Evolutionary conservation across 176 grass and related monocot species (phyloP).

Genomic region (Leersia perrieri): DNA sequence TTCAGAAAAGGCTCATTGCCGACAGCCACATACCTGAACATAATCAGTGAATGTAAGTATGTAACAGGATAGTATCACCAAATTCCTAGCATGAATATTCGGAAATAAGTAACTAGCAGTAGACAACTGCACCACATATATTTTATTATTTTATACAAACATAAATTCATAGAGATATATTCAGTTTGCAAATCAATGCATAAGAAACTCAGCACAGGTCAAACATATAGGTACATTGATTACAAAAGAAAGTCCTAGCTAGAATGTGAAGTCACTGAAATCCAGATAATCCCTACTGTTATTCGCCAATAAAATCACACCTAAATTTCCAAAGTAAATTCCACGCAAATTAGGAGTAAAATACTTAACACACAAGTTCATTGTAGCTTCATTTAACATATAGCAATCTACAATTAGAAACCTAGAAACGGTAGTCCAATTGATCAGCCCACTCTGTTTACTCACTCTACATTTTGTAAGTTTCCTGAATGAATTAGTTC

Average conservation of each 20-base stretch:
- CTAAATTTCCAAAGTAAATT: neutral
- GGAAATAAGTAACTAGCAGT: neutral
- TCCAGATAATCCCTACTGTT: neutral
- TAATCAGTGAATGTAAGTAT: neutral
- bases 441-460: neutral
- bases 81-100: neutral
- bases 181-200: neutral
- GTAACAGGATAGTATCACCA: neutral
- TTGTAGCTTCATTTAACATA: neutral
- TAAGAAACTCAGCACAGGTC: neutral
- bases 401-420: neutral
- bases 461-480: neutral
- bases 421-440: neutral
- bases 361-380: neutral
- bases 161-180: neutral
- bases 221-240: no score
- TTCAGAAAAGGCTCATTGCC: slow-evolving; percentile 87
- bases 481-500: neutral
- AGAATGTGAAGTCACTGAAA: neutral
- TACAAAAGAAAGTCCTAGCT: neutral
- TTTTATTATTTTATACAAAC: neutral
- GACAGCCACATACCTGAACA: slow-evolving; percentile 80
- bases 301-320: neutral
- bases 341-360: neutral
- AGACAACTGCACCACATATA: neutral